Conservation (phyloP, 306 rosid genomes). For the Astragalus membranaceus region DNA sequence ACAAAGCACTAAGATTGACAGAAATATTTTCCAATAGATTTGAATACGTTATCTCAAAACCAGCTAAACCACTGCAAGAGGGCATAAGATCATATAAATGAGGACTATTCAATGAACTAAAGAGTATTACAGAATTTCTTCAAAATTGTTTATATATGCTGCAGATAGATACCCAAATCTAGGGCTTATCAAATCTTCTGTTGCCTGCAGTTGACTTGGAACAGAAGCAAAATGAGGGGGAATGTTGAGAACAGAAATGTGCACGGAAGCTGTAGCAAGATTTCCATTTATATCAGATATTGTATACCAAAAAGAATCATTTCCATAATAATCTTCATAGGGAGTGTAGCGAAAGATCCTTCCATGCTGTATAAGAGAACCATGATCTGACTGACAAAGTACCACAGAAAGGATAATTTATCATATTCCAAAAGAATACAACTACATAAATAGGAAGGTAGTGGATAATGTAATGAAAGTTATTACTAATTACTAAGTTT, state of each 20-base stretch:
- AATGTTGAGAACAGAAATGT: slow-evolving; percentile 58
- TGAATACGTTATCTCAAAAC: slow-evolving; percentile 73
- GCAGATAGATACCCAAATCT: slow-evolving; percentile 53
- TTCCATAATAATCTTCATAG: slow-evolving; percentile 60
- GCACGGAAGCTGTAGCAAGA: slow-evolving; percentile 57
- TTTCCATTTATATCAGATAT: slow-evolving; percentile 77
- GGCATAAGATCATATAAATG: background rate
- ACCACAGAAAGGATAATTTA: background rate
- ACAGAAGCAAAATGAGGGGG: slow-evolving; percentile 76
- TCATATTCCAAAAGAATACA: background rate
- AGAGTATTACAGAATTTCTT: background rate
- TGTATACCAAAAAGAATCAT: slow-evolving; percentile 61
- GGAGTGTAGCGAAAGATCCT: slow-evolving; percentile 69
- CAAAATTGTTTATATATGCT: background rate
- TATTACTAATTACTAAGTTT: background rate
- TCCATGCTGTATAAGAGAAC: slow-evolving; percentile 63
- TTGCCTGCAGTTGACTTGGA: slow-evolving; percentile 70
- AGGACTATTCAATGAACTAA: background rate
- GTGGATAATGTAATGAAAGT: background rate
- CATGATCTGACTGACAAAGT: slow-evolving; percentile 60
- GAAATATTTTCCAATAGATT: slow-evolving; percentile 58
- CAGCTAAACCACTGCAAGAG: slow-evolving; percentile 58
- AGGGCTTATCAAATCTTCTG: slow-evolving; percentile 70
- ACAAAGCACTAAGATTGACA: slow-evolving; percentile 54
- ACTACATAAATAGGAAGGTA: background rate